These are phyloP conservation scores for Macrocystidia cucumis DNA, from an alignment of 1,284 basidiomycete genomes.

Conservation along the genomic window DNA sequence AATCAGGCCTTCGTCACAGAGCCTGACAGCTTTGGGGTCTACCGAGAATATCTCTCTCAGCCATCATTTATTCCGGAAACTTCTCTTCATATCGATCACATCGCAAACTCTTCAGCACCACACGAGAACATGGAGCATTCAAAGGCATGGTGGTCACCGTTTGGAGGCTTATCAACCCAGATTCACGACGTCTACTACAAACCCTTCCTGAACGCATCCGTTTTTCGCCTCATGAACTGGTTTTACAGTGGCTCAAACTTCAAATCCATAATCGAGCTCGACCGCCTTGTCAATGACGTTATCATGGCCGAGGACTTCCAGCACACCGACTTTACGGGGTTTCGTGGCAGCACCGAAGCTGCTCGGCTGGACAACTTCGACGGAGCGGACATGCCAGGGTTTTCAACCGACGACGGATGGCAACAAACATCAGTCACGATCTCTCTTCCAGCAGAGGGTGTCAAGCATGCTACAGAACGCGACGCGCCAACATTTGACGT, in stretches of 20 bases:
- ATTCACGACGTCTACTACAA: too few relatives aligned
- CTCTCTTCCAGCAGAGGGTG: constrained; percentile 13
- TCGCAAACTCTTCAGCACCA: constrained; percentile 3
- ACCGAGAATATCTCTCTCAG: constrained; percentile 12
- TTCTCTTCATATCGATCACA: constrained; percentile 7
- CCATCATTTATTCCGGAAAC: constrained; percentile 18
- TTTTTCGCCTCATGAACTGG: constrained; percentile 17
- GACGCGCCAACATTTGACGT: constrained; percentile 14
- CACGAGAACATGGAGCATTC: too few relatives aligned
- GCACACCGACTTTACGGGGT: constrained; percentile 11
- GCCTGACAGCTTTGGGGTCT: constrained; percentile 14
- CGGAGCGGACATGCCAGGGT: not conserved
- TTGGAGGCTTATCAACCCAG: too few relatives aligned
- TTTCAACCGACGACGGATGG: constrained; percentile 14
- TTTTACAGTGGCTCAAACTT: constrained; percentile 10
- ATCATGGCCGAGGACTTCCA: constrained; percentile 1
- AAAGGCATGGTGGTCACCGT: too few relatives aligned
- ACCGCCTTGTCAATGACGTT: constrained; percentile 11
- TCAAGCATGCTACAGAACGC: constrained; percentile 7
- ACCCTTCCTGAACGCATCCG: constrained; percentile 11
- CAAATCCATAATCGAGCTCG: constrained; percentile 16
- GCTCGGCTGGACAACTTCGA: constrained; percentile 8
- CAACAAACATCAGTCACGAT: constrained; percentile 12
- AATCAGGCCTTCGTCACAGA: too few relatives aligned
- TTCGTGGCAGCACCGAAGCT: constrained; percentile 10